Conservation (phyloP, 192 early-diverging fungal species). For the Kappamyces sp. region DNA sequence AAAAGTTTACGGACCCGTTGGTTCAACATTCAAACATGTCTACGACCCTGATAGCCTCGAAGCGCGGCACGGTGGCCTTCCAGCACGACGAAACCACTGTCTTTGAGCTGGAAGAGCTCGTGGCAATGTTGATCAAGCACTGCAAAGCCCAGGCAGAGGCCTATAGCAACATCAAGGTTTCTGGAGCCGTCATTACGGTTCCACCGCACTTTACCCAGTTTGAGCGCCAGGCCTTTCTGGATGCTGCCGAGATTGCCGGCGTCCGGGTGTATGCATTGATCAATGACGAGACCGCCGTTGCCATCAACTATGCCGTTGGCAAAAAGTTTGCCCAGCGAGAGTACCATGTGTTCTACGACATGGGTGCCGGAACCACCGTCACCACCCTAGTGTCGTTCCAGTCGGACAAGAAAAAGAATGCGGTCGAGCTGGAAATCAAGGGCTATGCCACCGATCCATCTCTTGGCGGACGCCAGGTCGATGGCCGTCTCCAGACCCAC, state of each 20-base stretch:
- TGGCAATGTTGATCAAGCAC: constrained; percentile 88
- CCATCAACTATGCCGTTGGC: constrained; percentile 83
- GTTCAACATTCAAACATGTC: constrained; percentile 54
- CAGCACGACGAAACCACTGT: constrained; percentile 42
- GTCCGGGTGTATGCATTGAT: constrained; percentile 76
- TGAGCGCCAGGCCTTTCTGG: constrained; percentile 88
- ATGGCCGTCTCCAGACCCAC: constrained; percentile 73
- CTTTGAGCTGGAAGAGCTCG: constrained; percentile 79
- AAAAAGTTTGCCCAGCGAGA: constrained; percentile 59
- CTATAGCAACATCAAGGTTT: constrained; percentile 67
- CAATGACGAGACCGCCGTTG: constrained; percentile 93
- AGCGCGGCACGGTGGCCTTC: constrained; percentile 66
- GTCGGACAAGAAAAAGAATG: constrained; percentile 43
- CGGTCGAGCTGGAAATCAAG: constrained; percentile 71
- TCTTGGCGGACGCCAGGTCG: constrained; percentile 84
- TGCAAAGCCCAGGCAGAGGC: constrained; percentile 78
- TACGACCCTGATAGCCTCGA: constrained; percentile 71
- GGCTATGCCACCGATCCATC: constrained; percentile 74
- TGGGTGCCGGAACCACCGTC: constrained; percentile 93
- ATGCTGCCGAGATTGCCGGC: constrained; percentile 87
- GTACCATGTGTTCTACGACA: constrained; percentile 92
- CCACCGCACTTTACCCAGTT: constrained; percentile 85
- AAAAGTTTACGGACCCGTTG: constrained; percentile 60
- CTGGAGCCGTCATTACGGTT: constrained; percentile 90
- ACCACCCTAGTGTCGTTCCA: constrained; percentile 80